phyloP scores from a whole-genome alignment of 2,329 filamentous ascomycete genomes.

The Phialocephala subalpina region DNA sequence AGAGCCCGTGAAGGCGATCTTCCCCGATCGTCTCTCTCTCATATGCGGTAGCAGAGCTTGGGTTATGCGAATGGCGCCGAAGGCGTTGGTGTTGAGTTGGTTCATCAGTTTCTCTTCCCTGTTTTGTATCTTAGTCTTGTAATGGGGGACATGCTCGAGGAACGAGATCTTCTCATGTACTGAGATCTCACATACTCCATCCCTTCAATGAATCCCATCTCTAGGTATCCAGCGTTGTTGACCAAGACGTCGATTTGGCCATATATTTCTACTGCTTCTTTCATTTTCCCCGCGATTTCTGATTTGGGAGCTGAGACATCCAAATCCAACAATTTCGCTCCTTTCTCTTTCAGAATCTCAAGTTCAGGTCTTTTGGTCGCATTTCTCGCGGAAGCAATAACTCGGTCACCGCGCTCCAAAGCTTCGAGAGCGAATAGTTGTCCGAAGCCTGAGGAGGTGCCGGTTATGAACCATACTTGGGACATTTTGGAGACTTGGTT shows the following conservation, averaged over 20 bases:
- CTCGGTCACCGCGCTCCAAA: constrained; percentile 53
- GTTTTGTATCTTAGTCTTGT: neutral
- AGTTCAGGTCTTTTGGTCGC: constrained; percentile 30
- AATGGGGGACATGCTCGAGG: neutral
- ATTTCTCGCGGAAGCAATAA: constrained; percentile 56
- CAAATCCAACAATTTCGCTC: constrained; percentile 51
- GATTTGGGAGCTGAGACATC: constrained; percentile 54
- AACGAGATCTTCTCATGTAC: neutral
- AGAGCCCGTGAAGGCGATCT: neutral
- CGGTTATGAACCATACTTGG: constrained; percentile 10
- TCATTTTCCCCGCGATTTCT: constrained; percentile 47
- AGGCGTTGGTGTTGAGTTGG: constrained; percentile 61
- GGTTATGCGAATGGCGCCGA: constrained; percentile 57
- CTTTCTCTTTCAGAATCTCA: constrained; percentile 47
- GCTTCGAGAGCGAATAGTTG: constrained; percentile 39
- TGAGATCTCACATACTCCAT: constrained; percentile 29
- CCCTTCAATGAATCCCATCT: constrained; percentile 40
- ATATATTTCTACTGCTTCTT: constrained; percentile 41
- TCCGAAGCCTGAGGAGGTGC: constrained; percentile 6
- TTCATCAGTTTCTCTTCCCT: constrained; percentile 16
- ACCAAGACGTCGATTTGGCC: constrained; percentile 47
- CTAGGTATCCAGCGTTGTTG: constrained; percentile 46
- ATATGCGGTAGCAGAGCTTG: constrained; percentile 47
- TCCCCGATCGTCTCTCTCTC: neutral
- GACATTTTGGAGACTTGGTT: neutral